These are phyloP conservation scores for Diaporthe australafricana DNA, from an alignment of 2,329 filamentous ascomycete genomes.

Conservation along the genomic window DNA sequence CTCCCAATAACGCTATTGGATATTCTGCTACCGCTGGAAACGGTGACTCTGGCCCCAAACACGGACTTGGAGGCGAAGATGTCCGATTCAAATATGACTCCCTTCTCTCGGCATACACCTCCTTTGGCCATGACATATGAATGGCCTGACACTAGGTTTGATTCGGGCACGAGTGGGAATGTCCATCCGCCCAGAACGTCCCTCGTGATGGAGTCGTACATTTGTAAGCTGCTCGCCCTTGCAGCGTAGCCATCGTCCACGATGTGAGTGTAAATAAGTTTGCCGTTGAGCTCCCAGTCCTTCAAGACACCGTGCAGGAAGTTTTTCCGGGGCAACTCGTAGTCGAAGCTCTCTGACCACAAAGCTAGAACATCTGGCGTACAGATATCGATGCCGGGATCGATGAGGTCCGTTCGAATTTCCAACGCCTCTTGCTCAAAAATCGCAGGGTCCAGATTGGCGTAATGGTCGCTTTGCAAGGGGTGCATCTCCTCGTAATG, in stretches of 20 bases:
- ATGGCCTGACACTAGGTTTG: constrained; percentile 83
- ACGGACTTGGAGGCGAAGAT: constrained; percentile 78
- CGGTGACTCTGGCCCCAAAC: constrained; percentile 79
- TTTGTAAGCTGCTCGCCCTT: constrained; percentile 84
- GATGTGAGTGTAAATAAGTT: constrained; percentile 94
- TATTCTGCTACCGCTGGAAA: constrained; percentile 79
- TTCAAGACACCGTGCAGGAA: constrained; percentile 90
- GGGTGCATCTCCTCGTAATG: constrained; percentile 94
- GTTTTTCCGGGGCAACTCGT: constrained; percentile 78
- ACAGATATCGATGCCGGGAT: constrained; percentile 96
- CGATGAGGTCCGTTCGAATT: constrained; percentile 87
- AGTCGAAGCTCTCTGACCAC: constrained; percentile 97
- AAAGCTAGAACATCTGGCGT: constrained; percentile 94
- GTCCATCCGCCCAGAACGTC: constrained; percentile 91
- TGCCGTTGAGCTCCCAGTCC: constrained; percentile 96
- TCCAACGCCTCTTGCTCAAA: constrained; percentile 81
- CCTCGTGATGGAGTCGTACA: constrained; percentile 89
- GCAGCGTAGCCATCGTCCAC: constrained; percentile 87
- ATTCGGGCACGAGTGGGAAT: constrained; percentile 89
- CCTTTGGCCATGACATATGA: constrained; percentile 78
- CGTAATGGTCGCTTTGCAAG: constrained; percentile 70
- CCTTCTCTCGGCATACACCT: constrained; percentile 81
- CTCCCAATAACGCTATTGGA: constrained; percentile 84
- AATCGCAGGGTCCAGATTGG: constrained; percentile 83
- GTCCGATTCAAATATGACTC: constrained; percentile 79